Evolutionary conservation across 805 yeast genomes (phyloP), one percentile per base, ranked within the genome.

Genomic region (Yamadazyma kitorensis): DNA sequence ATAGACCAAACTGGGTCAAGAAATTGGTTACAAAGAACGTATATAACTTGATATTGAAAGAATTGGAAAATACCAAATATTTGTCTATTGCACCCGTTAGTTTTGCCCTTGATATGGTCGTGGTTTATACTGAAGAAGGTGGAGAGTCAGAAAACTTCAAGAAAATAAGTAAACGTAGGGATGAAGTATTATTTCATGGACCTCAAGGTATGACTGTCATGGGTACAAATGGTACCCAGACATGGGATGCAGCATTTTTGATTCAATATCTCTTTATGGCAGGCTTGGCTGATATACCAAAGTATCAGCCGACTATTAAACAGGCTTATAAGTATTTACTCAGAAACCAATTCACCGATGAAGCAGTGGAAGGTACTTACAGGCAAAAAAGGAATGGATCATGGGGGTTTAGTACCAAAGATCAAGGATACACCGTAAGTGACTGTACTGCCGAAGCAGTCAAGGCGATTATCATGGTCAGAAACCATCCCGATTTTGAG

Each of bases 211-310:
- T 93, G 79, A 76, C 91, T 2, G 83, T 86, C 37, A 86, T 84
- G 86, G 99, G 99, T 2, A 93, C 99, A 0, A 93, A 93, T 57
- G 99, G 99, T 16, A 86, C 86, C 0, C 99, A 93, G 60, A 89
- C 83, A 1, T 93, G 99, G 98, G 99, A 93, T 58, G 80, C 82
- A 17, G 89, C 97, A 0, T 91, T 93, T 63, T 83, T 86, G 36
- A 68, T 93, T 17, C 98, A 93, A 54, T 86, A 86, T 50, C 73
- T 78, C 42, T 80, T 86, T 40, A 65, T 74, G 49, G 85, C 95
- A 0, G 96, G 95, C 0, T 59, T 89, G 22, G 89, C 86, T 3
- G 82, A 79, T 18, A 47, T 68, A 21, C 80, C 84, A 1, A 78
- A 81, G 54, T 86, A 76, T 54, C 76, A 75, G 29, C 74, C 76